These are phyloP conservation scores for Hypoxylon intermedium DNA, from an alignment of 495 filamentous ascomycete species.

Conservation along the genomic window DNA sequence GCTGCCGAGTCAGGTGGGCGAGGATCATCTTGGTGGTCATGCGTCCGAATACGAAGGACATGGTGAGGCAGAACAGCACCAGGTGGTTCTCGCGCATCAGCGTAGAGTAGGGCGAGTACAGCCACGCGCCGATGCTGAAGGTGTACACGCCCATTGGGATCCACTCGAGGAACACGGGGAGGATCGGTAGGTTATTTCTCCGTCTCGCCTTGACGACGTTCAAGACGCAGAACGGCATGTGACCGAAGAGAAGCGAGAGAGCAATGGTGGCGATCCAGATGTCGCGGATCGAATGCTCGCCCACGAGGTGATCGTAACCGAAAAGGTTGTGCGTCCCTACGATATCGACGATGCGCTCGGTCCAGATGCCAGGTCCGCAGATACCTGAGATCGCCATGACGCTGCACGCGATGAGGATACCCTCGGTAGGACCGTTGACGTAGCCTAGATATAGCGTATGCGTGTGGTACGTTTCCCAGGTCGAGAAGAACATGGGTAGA, in stretches of 20 bases:
- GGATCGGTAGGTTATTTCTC: conserved; percentile 73
- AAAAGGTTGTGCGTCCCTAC: conserved; percentile 63
- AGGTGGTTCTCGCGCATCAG: conserved; percentile 82
- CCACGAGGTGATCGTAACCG: conserved; percentile 62
- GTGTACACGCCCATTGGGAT: conserved; percentile 86
- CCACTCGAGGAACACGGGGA: conserved; percentile 93
- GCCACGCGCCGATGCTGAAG: conserved; percentile 75
- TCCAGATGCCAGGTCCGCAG: conserved; percentile 90
- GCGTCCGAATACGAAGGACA: conserved; percentile 96
- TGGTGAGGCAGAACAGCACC: conserved; percentile 88
- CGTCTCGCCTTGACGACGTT: conserved; percentile 83
- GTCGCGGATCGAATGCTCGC: conserved; percentile 74
- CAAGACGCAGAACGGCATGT: conserved; percentile 80
- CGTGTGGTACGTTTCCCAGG: conserved; percentile 99
- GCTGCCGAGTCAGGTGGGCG: conserved; percentile 89
- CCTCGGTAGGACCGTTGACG: conserved; percentile 97
- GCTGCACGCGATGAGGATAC: conserved; percentile 82
- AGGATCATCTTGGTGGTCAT: conserved; percentile 99
- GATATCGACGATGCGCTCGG: conserved; percentile 69
- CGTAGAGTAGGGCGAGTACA: conserved; percentile 84
- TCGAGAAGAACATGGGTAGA: conserved; percentile 98
- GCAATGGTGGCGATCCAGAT: conserved; percentile 85
- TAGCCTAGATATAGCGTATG: conserved; percentile 97
- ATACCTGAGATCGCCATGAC: conserved; percentile 87
- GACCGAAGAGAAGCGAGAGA: conserved; percentile 73